These are phyloP conservation scores for Phytophthora tubulina DNA, from an alignment of 352 stramenopile genomes.

Conservation along the genomic window DNA sequence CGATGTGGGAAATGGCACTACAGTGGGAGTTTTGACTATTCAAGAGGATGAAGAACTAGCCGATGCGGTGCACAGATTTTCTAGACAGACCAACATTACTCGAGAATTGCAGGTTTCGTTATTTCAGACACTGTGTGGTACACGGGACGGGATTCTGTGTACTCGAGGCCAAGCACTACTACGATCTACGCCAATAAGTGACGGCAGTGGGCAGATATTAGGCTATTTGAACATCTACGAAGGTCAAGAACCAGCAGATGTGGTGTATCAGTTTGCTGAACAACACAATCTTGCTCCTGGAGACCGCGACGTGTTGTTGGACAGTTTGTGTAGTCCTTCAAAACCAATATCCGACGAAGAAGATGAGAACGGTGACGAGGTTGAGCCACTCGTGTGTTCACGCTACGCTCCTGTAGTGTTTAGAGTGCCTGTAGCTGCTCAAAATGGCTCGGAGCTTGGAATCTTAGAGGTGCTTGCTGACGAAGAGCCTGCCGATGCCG, in stretches of 20 bases:
- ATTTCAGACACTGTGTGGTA: conserved; percentile 65
- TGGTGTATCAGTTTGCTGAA: conserved; percentile 74
- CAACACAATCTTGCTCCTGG: conserved; percentile 50
- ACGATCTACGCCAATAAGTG: conserved; percentile 53
- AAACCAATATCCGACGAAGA: conserved; percentile 9
- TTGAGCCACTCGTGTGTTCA: conserved; percentile 51
- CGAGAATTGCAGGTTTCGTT: conserved; percentile 55
- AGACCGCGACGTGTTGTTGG: conserved; percentile 55
- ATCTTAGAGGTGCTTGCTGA: conserved; percentile 67
- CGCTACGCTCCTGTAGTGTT: conserved; percentile 76
- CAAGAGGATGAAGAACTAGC: conserved; percentile 77
- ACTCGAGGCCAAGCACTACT: conserved; percentile 69
- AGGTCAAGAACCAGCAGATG: conserved; percentile 77
- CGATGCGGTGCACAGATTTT: conserved; percentile 72
- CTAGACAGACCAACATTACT: conserved; percentile 60
- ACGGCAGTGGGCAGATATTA: conserved; percentile 40
- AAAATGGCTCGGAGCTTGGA: conserved; percentile 71
- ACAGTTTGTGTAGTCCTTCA: conserved; percentile 54
- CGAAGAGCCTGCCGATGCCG: conserved; percentile 78
- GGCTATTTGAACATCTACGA: conserved; percentile 70
- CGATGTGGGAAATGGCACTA: conserved; percentile 56
- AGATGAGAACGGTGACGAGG: conserved; percentile 20
- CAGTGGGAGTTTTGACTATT: conserved; percentile 49
- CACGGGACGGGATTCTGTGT: conserved; percentile 59
- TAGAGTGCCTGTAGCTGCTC: conserved; percentile 59